A percentile compares a stretch with the other conserved stretches of the same genome.
Evolutionary conservation across 139 green algal species (phyloP).

Genomic region (Spirogloea muscicola): DNA sequence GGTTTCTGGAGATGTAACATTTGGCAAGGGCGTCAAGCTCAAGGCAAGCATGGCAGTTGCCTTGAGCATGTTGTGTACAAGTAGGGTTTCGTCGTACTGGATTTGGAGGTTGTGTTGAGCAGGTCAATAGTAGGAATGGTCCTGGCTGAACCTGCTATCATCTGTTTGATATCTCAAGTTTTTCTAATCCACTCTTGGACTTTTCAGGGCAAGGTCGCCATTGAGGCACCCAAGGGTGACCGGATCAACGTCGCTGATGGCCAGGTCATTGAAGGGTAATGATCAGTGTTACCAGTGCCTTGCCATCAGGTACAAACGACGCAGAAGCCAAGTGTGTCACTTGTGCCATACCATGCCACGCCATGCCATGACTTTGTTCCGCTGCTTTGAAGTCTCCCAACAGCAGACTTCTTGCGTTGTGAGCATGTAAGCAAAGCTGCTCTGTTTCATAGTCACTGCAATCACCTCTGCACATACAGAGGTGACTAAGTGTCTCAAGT

Average conservation of each 20-base stretch:
- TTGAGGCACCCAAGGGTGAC: constrained; percentile 23
- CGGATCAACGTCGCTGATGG: constrained; percentile 22
- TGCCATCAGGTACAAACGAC: too few species aligned
- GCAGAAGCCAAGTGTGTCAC: too few species aligned
- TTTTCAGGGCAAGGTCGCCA: constrained; percentile 29
- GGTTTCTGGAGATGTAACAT: constrained; percentile 21
- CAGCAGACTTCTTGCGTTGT: too few species aligned
- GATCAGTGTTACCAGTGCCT: too few species aligned
- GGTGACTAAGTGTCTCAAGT: too few species aligned
- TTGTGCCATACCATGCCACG: too few species aligned
- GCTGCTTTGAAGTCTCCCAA: too few species aligned
- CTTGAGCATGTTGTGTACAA: neutral
- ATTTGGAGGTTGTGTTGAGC: neutral
- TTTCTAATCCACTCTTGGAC: neutral
- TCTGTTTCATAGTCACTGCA: too few species aligned
- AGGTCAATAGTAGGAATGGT: neutral
- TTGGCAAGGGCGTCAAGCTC: constrained; percentile 21
- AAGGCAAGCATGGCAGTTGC: constrained; percentile 10
- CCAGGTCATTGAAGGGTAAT: constrained; percentile 17
- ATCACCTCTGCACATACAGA: too few species aligned
- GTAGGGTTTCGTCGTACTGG: neutral
- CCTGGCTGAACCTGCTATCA: neutral
- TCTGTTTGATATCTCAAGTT: neutral
- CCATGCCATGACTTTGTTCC: too few species aligned
- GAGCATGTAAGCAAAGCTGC: too few species aligned